A percentile compares a stretch with the other conserved stretches of the same genome.
Evolutionary conservation across 1,284 basidiomycete genomes (phyloP).

Genomic region (Clitocybe nebularis): DNA sequence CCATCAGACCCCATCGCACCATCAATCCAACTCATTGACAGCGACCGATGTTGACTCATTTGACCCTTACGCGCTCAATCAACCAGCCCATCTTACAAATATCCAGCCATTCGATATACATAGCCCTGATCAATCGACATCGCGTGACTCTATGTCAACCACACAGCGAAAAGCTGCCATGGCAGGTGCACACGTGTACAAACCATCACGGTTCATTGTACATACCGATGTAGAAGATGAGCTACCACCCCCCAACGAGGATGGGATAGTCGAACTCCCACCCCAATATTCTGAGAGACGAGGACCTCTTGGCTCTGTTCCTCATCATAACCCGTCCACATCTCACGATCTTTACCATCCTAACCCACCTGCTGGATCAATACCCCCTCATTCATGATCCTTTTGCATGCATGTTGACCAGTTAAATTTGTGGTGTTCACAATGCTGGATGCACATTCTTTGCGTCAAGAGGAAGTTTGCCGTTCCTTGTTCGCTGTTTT

Average conservation of each 20-base stretch:
- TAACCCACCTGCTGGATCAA: neutral
- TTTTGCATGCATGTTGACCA: neutral
- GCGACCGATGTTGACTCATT: conserved; percentile 23
- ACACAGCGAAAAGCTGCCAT: conserved; percentile 48
- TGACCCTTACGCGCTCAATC: conserved; percentile 16
- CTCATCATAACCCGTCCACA: neutral
- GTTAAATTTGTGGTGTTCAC: neutral
- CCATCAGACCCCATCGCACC: conserved; percentile 12
- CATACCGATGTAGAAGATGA: conserved; percentile 68
- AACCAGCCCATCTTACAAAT: conserved; percentile 8
- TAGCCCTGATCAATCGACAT: conserved; percentile 16
- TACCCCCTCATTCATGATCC: neutral
- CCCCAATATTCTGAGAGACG: conserved; percentile 65
- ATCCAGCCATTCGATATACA: conserved; percentile 17
- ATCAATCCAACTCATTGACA: conserved; percentile 17
- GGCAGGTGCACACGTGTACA: conserved; percentile 40
- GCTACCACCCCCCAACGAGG: conserved; percentile 38
- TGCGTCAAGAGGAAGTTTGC: neutral
- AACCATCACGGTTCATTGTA: conserved; percentile 55
- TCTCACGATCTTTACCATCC: conserved; percentile 4
- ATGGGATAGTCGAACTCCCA: conserved; percentile 68
- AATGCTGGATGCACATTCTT: neutral
- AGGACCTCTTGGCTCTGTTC: conserved; percentile 18
- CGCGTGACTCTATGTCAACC: conserved; percentile 28
- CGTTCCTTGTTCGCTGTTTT: neutral